Evolutionary conservation across 208 protist species (phyloP).

Genomic region (Naegleria gruberi): DNA sequence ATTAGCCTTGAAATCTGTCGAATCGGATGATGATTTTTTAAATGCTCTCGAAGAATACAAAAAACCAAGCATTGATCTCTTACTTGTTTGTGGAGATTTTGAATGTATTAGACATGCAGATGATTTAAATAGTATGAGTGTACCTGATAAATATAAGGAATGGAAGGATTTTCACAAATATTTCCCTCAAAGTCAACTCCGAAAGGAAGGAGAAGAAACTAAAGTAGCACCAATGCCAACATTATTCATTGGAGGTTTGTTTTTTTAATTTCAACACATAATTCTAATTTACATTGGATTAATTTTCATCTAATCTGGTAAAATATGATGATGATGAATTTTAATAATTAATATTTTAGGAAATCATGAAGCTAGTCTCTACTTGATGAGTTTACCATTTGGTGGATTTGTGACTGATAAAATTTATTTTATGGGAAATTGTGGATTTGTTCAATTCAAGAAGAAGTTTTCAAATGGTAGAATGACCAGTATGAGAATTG

Average conservation of each 20-base stretch:
- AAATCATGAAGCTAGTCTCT: slow-evolving; percentile 92
- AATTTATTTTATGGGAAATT: slow-evolving; percentile 95
- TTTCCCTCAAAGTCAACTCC: slow-evolving; percentile 41
- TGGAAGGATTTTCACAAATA: slow-evolving; percentile 92
- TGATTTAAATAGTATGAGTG: slow-evolving; percentile 84
- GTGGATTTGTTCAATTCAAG: slow-evolving; percentile 75
- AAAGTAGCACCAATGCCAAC: slow-evolving; percentile 86
- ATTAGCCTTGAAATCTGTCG: not conserved
- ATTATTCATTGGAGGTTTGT: slow-evolving; percentile 89
- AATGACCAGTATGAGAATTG: slow-evolving; percentile 48
- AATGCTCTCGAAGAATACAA: slow-evolving; percentile 44
- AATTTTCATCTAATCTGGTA: not conserved
- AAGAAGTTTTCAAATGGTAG: slow-evolving; percentile 63
- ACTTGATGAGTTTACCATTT: slow-evolving; percentile 83
- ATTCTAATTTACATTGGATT: not conserved
- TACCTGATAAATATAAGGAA: slow-evolving; percentile 82
- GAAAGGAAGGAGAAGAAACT: slow-evolving; percentile 39
- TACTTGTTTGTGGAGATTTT: slow-evolving; percentile 97
- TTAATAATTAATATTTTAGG: too few relatives aligned
- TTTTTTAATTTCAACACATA: slow-evolving; percentile 35
- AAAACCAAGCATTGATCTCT: slow-evolving; percentile 80
- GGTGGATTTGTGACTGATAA: slow-evolving; percentile 93
- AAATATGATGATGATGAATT: too few relatives aligned
- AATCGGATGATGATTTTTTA: not conserved
- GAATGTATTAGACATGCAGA: slow-evolving; percentile 78